phyloP scores from a whole-genome alignment of 108 stramenopile genomes.

The Bacterosira constricta region DNA sequence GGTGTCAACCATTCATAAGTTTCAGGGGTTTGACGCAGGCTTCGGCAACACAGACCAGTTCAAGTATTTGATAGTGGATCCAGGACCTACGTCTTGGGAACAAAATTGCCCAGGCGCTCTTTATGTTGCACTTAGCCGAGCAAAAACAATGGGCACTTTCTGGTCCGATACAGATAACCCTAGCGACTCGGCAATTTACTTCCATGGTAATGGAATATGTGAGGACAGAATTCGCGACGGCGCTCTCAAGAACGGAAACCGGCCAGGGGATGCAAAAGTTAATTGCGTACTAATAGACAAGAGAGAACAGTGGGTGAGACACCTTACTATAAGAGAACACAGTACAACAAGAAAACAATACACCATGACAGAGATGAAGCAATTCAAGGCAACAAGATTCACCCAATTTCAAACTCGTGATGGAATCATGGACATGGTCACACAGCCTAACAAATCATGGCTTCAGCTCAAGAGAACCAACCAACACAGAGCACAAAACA shows the following conservation, averaged over 20 bases:
- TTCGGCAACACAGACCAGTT: not conserved
- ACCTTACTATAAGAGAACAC: no score
- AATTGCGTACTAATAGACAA: no score
- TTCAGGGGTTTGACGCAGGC: constrained; percentile 3
- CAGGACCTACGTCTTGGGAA: not conserved
- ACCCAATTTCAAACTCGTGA: not conserved
- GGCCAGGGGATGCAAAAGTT: no score
- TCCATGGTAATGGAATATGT: no score
- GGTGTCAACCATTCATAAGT: constrained; percentile 3
- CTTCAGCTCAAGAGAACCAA: not conserved
- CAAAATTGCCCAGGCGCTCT: not conserved
- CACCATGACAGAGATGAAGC: not conserved
- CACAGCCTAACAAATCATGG: not conserved
- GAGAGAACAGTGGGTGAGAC: no score
- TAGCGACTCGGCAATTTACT: no score
- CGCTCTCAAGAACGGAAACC: no score
- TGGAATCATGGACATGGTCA: not conserved
- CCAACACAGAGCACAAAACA: not conserved
- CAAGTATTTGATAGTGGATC: constrained; percentile 2
- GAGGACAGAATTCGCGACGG: no score
- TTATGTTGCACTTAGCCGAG: not conserved
- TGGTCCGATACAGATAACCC: no score
- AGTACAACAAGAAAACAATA: not conserved
- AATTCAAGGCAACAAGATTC: not conserved
- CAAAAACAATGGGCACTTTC: constrained; percentile 3